Percentiles rank a stretch among this genome's conserved stretches.
Conservation (phyloP, 495 filamentous ascomycete genomes). For the Penicillium cataractarum region DNA sequence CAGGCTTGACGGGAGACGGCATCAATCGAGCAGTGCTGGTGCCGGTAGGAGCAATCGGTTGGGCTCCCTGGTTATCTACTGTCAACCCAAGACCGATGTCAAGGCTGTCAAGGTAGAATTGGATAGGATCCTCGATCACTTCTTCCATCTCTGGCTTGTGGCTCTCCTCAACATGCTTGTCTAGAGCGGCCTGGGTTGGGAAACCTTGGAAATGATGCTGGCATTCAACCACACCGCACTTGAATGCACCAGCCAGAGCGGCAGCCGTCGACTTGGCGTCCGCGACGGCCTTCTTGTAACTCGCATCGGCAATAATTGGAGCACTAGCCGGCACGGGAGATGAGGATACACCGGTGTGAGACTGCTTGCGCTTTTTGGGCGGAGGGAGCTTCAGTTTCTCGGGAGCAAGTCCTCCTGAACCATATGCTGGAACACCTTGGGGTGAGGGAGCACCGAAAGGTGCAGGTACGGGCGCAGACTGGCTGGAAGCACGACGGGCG, state of each 20-base stretch:
- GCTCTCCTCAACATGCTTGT: conserved; percentile 51
- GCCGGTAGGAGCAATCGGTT: conserved; percentile 19
- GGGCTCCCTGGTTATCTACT: conserved; percentile 29
- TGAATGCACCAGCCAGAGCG: conserved; percentile 37
- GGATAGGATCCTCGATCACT: conserved; percentile 49
- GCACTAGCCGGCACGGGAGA: conserved; percentile 36
- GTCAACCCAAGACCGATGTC: conserved; percentile 41
- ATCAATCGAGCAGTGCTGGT: conserved; percentile 23
- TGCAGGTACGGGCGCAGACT: conserved; percentile 66
- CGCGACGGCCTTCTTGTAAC: conserved; percentile 40
- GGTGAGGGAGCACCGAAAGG: conserved; percentile 72
- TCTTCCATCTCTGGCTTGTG: conserved; percentile 49
- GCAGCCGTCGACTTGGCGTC: conserved; percentile 40
- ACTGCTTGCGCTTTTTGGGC: conserved; percentile 60
- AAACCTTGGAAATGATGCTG: conserved; percentile 51
- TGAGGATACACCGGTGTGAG: conserved; percentile 40
- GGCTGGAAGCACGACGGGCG: conserved; percentile 56
- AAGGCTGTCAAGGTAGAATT: conserved; percentile 51
- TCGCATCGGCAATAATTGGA: conserved; percentile 33
- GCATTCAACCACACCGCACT: conserved; percentile 50
- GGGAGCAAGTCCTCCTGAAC: conserved; percentile 48
- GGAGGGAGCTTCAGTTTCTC: conserved; percentile 66
- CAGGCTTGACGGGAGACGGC: conserved; percentile 38
- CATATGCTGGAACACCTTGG: conserved; percentile 64
- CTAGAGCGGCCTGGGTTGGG: conserved; percentile 45